Conservation (phyloP, 352 stramenopile genomes). For the Pythium aristosporum region DNA sequence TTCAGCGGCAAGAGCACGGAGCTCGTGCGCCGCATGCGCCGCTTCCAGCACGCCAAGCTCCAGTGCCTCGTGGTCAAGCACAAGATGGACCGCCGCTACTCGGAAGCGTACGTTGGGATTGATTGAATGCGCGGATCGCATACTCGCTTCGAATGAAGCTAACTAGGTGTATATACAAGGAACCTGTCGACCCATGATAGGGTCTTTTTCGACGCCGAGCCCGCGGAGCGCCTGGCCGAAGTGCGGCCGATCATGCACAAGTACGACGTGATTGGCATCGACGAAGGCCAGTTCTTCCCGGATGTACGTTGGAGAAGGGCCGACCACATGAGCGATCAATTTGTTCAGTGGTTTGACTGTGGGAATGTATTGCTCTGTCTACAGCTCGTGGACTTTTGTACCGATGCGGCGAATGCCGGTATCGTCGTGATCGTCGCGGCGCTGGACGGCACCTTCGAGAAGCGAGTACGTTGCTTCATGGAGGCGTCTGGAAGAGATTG, state of each 20-base stretch:
- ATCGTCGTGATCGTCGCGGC: constrained; percentile 82
- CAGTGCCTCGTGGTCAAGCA: constrained; percentile 83
- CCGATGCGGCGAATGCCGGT: constrained; percentile 60
- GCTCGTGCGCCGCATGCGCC: constrained; percentile 78
- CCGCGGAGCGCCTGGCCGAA: constrained; percentile 55
- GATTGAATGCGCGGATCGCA: background rate
- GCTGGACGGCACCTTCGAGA: constrained; percentile 75
- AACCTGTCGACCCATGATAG: constrained; percentile 80
- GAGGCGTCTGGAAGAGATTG: too few relatives aligned
- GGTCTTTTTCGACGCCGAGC: constrained; percentile 62
- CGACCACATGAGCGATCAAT: too few relatives aligned
- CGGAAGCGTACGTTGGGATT: constrained; percentile 43
- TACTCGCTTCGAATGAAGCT: background rate
- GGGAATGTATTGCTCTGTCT: background rate
- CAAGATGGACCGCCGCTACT: constrained; percentile 78
- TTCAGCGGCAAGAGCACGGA: constrained; percentile 89
- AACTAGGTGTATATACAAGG: constrained; percentile 23
- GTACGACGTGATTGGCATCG: constrained; percentile 85
- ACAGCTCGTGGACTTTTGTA: constrained; percentile 75
- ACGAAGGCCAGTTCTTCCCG: constrained; percentile 86
- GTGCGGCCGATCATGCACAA: constrained; percentile 54
- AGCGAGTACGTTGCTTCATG: constrained; percentile 38
- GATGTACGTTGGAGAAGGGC: constrained; percentile 38
- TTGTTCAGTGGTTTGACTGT: background rate
- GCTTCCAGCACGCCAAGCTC: constrained; percentile 79